Conservation (phyloP, 176 grass and related monocot species). For the Miscanthus lutarioriparius region DNA sequence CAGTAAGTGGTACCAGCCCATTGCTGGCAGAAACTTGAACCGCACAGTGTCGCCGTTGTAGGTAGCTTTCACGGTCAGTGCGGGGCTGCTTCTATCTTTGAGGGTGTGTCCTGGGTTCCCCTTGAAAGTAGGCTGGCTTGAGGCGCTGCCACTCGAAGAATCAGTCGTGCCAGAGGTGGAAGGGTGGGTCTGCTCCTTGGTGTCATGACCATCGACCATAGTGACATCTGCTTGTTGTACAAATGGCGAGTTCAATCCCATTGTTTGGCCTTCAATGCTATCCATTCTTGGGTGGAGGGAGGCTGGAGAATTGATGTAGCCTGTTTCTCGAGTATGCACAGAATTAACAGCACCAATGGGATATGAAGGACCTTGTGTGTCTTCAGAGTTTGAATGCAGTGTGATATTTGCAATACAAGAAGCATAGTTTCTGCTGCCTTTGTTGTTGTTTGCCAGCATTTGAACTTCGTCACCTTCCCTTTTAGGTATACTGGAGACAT, state of each 20-base stretch:
- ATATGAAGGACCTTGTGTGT: slow-evolving; percentile 7
- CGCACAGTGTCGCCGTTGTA: slow-evolving; percentile 79
- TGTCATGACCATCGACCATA: slow-evolving; percentile 34
- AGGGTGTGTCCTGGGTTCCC: slow-evolving; percentile 20
- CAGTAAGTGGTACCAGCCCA: slow-evolving; percentile 62
- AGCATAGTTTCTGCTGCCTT: not conserved
- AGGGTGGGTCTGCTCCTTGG: slow-evolving; percentile 48
- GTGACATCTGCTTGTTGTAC: slow-evolving; percentile 38
- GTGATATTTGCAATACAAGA: slow-evolving; percentile 6
- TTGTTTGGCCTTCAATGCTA: not conserved
- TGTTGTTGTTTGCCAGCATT: slow-evolving; percentile 16
- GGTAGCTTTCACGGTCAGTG: slow-evolving; percentile 75
- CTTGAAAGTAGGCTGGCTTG: slow-evolving; percentile 67
- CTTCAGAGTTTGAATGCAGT: slow-evolving; percentile 24
- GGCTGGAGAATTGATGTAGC: not conserved
- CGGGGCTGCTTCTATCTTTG: slow-evolving; percentile 25
- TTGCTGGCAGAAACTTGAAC: slow-evolving; percentile 69
- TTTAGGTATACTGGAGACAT: slow-evolving; percentile 23
- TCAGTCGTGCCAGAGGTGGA: slow-evolving; percentile 77
- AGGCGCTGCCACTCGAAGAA: slow-evolving; percentile 81
- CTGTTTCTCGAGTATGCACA: not conserved
- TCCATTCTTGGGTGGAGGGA: slow-evolving; percentile 4
- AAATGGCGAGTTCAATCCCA: slow-evolving; percentile 19
- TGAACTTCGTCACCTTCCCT: slow-evolving; percentile 30
- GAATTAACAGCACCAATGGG: not conserved